These are phyloP conservation scores for Phytopythium delawarense DNA, from an alignment of 352 stramenopile genomes.

Conservation along the genomic window DNA sequence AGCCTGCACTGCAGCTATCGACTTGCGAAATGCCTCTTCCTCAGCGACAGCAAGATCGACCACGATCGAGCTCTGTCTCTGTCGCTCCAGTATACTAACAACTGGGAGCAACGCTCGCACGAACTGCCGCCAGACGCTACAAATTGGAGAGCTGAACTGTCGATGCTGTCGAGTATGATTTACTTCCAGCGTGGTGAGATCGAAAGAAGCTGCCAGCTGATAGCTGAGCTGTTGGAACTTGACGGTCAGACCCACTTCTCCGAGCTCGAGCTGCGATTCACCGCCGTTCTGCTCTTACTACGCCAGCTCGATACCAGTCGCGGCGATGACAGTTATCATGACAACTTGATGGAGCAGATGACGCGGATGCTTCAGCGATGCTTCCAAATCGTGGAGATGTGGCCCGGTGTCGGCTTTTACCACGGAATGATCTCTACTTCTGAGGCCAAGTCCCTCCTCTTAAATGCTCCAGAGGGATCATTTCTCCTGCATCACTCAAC, in stretches of 20 bases:
- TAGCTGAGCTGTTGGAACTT: conserved; percentile 20
- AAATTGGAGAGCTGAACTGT: conserved; percentile 18
- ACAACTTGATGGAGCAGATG: not conserved
- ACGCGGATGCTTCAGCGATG: conserved; percentile 29
- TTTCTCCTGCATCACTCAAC: conserved; percentile 40
- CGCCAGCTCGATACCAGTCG: conserved; percentile 5
- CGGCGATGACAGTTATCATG: not conserved
- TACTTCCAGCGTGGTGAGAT: conserved; percentile 23
- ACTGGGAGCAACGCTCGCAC: not conserved
- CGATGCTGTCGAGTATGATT: conserved; percentile 44
- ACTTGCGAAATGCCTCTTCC: conserved; percentile 40
- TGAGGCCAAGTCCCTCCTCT: conserved; percentile 26
- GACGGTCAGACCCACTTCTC: conserved; percentile 12
- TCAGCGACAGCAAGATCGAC: conserved; percentile 19
- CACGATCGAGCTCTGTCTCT: conserved; percentile 15
- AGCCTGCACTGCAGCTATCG: conserved; percentile 7
- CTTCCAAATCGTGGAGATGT: conserved; percentile 49
- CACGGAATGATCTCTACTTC: conserved; percentile 27
- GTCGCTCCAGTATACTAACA: conserved; percentile 8
- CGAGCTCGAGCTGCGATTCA: conserved; percentile 37
- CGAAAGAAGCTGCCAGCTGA: conserved; percentile 11
- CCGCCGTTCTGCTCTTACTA: conserved; percentile 21
- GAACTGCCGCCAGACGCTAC: no score
- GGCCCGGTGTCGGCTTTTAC: conserved; percentile 50
- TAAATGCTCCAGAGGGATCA: conserved; percentile 23